Percentiles rank a stretch among this genome's conserved stretches.
Evolutionary conservation across 257 asterid species (phyloP).

Genomic region (Marsdenia floribunda): DNA sequence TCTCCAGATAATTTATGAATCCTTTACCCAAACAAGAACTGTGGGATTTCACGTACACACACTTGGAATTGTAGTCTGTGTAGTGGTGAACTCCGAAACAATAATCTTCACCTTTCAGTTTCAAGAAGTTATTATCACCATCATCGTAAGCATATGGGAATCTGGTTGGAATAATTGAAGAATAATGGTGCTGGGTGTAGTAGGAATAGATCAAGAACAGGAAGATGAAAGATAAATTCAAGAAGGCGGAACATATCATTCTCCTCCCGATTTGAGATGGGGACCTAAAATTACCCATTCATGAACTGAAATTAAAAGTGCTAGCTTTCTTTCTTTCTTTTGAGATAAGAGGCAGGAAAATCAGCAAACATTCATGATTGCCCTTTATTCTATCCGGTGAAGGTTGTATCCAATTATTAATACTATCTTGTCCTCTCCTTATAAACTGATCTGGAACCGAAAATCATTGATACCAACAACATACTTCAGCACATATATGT

Average conservation of each 20-base stretch:
- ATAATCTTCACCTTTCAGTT: conserved; percentile 13
- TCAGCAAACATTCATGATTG: too few relatives aligned
- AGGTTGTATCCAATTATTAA: too few relatives aligned
- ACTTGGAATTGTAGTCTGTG: conserved; percentile 32
- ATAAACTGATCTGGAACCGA: too few relatives aligned
- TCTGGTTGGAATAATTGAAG: background rate
- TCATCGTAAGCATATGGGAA: too few relatives aligned
- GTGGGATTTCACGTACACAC: conserved; percentile 36
- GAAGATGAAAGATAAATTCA: conserved; percentile 41
- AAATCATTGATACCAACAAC: too few relatives aligned
- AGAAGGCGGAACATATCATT: conserved; percentile 26
- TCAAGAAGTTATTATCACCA: background rate
- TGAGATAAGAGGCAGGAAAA: too few relatives aligned
- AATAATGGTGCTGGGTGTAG: conserved; percentile 7
- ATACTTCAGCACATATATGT: too few relatives aligned
- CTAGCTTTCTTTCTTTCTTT: too few relatives aligned
- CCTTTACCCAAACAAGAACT: conserved; percentile 41
- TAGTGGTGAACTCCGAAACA: conserved; percentile 32
- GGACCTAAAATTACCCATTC: conserved; percentile 32
- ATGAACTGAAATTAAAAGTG: background rate
- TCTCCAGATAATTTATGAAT: conserved; percentile 51
- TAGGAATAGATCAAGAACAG: conserved; percentile 29
- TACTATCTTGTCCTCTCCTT: too few relatives aligned
- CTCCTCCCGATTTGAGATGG: conserved; percentile 15
- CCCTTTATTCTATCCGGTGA: too few relatives aligned